A percentile compares a stretch with the other conserved stretches of the same genome.
Conservation (phyloP, 768 basidiomycete genomes). For the Leccinellum luteum region DNA sequence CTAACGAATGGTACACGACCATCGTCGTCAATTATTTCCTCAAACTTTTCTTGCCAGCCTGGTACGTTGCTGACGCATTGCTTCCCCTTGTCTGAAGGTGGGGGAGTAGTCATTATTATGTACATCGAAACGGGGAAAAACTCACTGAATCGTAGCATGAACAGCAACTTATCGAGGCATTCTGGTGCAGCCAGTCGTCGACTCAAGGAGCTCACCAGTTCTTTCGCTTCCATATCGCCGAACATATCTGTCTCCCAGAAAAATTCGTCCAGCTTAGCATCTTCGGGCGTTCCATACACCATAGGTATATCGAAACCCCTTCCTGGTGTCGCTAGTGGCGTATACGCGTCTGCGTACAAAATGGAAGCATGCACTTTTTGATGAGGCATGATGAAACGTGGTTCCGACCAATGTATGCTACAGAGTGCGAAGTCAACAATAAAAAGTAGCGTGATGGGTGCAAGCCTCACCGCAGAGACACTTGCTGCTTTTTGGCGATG, state of each 20-base stretch:
- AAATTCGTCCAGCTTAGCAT: neutral
- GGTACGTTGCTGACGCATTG: slow-evolving; percentile 15
- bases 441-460: neutral
- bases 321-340: neutral
- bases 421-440: neutral
- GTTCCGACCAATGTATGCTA: slow-evolving; percentile 4
- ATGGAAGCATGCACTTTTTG: neutral
- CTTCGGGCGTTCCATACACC: neutral
- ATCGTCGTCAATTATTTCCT: slow-evolving; percentile 2
- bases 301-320: neutral
- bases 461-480: slow-evolving; percentile 7
- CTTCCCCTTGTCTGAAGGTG: slow-evolving; percentile 16
- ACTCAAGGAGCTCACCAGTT: neutral
- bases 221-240: neutral
- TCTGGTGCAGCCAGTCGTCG: neutral
- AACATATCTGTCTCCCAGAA: slow-evolving; percentile 7
- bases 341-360: neutral
- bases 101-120: neutral
- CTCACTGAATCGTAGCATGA: neutral
- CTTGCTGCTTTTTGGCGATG: slow-evolving; percentile 12
- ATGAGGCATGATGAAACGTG: slow-evolving; percentile 9
- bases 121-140: neutral
- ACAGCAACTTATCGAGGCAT: neutral
- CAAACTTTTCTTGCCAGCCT: slow-evolving; percentile 10
- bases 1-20: slow-evolving; percentile 13